Base-by-base conservation (phyloP, 495 filamentous ascomycete species). In the Annulohypoxylon moriforme region DNA sequence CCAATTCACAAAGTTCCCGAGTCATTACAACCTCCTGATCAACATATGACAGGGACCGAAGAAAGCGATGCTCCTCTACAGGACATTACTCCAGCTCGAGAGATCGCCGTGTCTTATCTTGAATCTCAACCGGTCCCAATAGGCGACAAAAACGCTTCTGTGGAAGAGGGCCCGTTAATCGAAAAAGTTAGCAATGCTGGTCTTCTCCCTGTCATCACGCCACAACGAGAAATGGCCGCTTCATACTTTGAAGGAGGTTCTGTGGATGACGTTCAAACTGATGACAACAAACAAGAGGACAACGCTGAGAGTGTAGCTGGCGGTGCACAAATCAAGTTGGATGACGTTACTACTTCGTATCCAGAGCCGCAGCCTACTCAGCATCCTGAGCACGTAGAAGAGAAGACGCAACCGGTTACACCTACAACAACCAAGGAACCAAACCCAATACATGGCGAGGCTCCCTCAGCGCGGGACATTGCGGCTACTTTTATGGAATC, bases 41-140 rank as follows among this genome's bases (percentile, higher is more conserved):
- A 38, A 14, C 10, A 44, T n/a, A 46, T 18, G 10, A 38, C 59
- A 13, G 6, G 27, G 10, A 13, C 47, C 14, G 36, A 64, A 42
- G 36, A 58, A 14, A 53, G 22, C 47, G 47, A 33, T 46, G 13
- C 42, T 25, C 2, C 24, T 63, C 24, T 25, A 9, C 49, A 56
- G 18, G 65, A 53, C 16, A 58, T 71, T 42, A 68, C 62, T 27
- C 60, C 64, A 20, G 6, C 63, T n/a, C 66, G 68, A 14, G 75
- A 73, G 56, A 70, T 67, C 25, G 71, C 75, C 24, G 71, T 49
- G 20, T 69, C 71, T 1, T 76, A 76, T 40, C 64, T 76, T 10
- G 71, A 74, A 47, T 64, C 69, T 24, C 59, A 69, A 20, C 57
- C 55, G 42, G 33, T 55, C 36, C n/a, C 65, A 4, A 42, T 33